Evolutionary conservation across 2,329 filamentous ascomycete genomes (phyloP).

Genomic region (Aaosphaeria pasadenensis): DNA sequence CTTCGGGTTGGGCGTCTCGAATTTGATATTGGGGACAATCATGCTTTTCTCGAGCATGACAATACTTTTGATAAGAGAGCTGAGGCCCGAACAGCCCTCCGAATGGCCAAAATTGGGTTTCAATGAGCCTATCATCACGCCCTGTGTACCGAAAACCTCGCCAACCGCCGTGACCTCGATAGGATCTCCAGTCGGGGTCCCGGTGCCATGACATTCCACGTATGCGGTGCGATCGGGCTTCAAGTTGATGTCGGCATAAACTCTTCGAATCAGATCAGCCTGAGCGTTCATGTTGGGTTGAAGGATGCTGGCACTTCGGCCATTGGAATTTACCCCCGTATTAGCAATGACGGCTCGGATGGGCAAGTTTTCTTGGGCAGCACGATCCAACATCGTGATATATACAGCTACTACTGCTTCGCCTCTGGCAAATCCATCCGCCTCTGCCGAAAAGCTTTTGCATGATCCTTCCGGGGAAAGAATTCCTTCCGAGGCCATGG

Average conservation of each 20-base stretch:
- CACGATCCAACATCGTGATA: conserved; percentile 55
- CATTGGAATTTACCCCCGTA: conserved; percentile 45
- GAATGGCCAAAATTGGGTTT: conserved; percentile 40
- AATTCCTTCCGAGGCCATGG: conserved; percentile 9
- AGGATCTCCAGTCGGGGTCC: conserved; percentile 50
- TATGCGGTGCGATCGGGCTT: conserved; percentile 7
- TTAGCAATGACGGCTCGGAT: conserved; percentile 41
- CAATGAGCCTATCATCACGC: conserved; percentile 3
- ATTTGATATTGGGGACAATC: conserved; percentile 18
- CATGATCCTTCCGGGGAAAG: conserved; percentile 12
- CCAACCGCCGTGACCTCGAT: conserved; percentile 10
- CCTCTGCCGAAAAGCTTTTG: conserved; percentile 11
- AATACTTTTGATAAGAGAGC: conserved; percentile 31
- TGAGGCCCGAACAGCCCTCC: conserved; percentile 33
- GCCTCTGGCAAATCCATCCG: conserved; percentile 16
- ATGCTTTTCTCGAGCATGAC: conserved; percentile 34
- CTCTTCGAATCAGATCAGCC: conserved; percentile 10
- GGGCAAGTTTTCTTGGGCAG: conserved; percentile 54
- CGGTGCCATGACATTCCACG: conserved; percentile 36
- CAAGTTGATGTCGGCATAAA: conserved; percentile 2
- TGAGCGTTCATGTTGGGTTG: conserved; percentile 53
- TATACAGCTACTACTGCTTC: conserved; percentile 45
- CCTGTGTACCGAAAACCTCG: not conserved
- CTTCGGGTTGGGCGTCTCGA: conserved; percentile 4
- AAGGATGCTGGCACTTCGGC: conserved; percentile 52